A percentile compares a stretch with the other conserved stretches of the same genome.
These are phyloP conservation scores for Chalciporus piperatoides DNA, from an alignment of 1,284 basidiomycete species.

Conservation along the genomic window DNA sequence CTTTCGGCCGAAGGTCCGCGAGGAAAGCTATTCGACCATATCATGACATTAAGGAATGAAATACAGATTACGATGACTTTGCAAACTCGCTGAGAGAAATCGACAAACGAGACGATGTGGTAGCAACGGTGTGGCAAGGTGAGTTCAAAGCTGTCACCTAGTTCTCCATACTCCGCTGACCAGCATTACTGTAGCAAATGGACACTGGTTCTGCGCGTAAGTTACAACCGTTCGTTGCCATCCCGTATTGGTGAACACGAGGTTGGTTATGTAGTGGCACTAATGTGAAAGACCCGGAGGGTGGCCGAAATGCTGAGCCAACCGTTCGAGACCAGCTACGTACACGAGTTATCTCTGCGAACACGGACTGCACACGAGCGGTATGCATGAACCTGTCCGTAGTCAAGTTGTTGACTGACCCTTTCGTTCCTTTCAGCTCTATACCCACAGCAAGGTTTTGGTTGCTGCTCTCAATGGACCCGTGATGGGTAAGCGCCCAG, in stretches of 20 bases:
- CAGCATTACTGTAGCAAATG: conserved; percentile 43
- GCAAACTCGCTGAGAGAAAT: conserved; percentile 55
- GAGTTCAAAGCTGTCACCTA: conserved; percentile 12
- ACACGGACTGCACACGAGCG: conserved; percentile 59
- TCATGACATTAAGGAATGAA: background rate
- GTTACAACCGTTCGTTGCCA: conserved; percentile 21
- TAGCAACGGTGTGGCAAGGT: conserved; percentile 69
- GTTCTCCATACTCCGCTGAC: background rate
- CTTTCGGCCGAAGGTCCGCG: conserved; percentile 51
- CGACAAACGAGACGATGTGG: conserved; percentile 57
- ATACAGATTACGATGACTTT: conserved; percentile 58
- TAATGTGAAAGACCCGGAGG: conserved; percentile 39
- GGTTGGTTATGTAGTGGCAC: conserved; percentile 42
- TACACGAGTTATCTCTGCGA: conserved; percentile 43
- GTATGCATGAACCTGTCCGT: conserved; percentile 36
- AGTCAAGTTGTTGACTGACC: background rate
- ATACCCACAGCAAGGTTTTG: conserved; percentile 60
- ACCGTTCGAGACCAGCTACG: conserved; percentile 45
- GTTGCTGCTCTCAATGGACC: conserved; percentile 70
- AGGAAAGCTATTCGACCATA: background rate
- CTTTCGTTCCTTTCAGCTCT: conserved; percentile 41
- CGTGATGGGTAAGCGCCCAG: conserved; percentile 51
- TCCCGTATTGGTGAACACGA: background rate
- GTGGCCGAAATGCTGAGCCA: conserved; percentile 11
- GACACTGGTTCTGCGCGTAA: conserved; percentile 71